Conservation (phyloP, 75 land plant species). For the Cunninghamia lanceolata region DNA sequence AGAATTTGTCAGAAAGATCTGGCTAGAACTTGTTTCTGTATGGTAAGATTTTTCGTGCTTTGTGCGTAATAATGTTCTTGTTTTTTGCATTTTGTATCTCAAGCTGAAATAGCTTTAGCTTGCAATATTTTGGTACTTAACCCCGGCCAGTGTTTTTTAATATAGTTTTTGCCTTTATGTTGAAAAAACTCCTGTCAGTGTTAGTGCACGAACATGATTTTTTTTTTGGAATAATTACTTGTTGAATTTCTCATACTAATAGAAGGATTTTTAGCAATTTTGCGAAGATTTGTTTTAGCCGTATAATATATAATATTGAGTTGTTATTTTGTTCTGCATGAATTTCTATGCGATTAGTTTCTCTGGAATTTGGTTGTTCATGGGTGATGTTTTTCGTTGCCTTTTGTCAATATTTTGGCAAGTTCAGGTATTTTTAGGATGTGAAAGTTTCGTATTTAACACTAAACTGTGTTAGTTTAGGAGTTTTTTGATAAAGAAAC, state of each 20-base stretch:
- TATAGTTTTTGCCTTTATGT: no score
- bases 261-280: background rate
- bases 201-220: background rate
- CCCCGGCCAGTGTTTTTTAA: no score
- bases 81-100: background rate
- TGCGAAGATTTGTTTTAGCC: background rate
- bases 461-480: background rate
- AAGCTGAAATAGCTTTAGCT: background rate
- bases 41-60: background rate
- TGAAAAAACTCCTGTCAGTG: no score
- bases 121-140: background rate
- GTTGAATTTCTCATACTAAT: background rate
- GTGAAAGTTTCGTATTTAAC: background rate
- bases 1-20: background rate
- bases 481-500: no score
- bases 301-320: background rate
- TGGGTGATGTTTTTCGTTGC: background rate
- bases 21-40: background rate
- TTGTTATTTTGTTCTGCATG: background rate
- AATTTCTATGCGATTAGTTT: background rate
- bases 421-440: background rate
- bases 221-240: background rate
- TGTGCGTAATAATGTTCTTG: background rate
- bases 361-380: background rate
- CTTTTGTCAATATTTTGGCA: background rate